Base-by-base conservation (phyloP, 805 yeast species). In the Sungouiella thailandica region DNA sequence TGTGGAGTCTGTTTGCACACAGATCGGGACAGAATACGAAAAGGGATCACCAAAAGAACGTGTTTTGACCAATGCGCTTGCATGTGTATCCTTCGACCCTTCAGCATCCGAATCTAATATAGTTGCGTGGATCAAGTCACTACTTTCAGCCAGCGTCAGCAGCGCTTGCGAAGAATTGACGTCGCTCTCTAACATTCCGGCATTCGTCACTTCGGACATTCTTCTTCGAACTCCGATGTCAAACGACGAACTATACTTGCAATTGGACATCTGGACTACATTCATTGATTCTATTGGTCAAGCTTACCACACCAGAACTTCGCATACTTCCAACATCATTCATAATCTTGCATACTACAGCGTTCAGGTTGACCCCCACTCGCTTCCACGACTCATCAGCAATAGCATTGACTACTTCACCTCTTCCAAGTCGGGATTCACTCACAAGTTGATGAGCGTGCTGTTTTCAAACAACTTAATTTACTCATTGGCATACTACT, bases 151-250 rank as follows among this genome's bases (percentile, higher is more conserved):
- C 1, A 47, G 42, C 25, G 52, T 70, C 8, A 40, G 51, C 5
- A 49, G 45, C 2, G 59, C 70, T 3, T 68, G 72, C 36, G 24
- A 38, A 2, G 38, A 58, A 2, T 44, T 71, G 7, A 31, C 57
- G 0, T 54, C 58, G 12, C 37, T 52, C 7, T 34, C 50, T 1
- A 40, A 49, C 2, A 52, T 68, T 11, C 76, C 77, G 0, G 44
- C 61, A 1, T 66, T 62, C 45, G 55, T 71, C 1, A 29, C 57
- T 1, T 49, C 57, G 1, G 74, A 71, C 37, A 46, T 70, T 4
- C 43, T 68, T 2, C 39, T 53, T 1, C 51, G 76, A 29, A 54
- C 67, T 1, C 70, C 72, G 1, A 36, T 49, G 34, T 50, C 57
- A 5, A 39, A 40, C 14, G 43, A 52, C 5, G 72, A 67, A 25